Conservation (phyloP, 2,329 filamentous ascomycete species). For the Aspergillus sp. region DNA sequence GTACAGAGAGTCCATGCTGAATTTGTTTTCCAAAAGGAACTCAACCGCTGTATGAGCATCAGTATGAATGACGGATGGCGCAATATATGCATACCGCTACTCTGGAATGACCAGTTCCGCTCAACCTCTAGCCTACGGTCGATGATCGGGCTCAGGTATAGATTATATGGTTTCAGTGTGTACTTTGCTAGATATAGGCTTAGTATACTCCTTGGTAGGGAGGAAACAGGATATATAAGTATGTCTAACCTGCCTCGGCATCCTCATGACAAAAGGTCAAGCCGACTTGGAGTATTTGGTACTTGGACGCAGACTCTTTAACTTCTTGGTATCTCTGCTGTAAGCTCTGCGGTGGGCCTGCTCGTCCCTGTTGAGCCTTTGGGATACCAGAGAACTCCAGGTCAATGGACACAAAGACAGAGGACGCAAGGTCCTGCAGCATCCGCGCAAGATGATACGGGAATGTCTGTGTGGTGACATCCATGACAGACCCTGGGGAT, state of each 20-base stretch:
- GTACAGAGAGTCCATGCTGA: slow-evolving; percentile 59
- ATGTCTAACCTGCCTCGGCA: slow-evolving; percentile 44
- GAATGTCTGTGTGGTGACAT: slow-evolving; percentile 54
- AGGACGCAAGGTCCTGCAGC: slow-evolving; percentile 57
- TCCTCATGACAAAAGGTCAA: slow-evolving; percentile 64
- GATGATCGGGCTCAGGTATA: slow-evolving; percentile 59
- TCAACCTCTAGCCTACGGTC: slow-evolving; percentile 57
- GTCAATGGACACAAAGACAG: slow-evolving; percentile 64
- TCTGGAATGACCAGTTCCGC: slow-evolving; percentile 60
- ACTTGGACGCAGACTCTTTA: slow-evolving; percentile 61
- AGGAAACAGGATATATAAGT: not conserved
- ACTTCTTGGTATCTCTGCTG: slow-evolving; percentile 62
- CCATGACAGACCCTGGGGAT: slow-evolving; percentile 46
- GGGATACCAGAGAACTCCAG: slow-evolving; percentile 67
- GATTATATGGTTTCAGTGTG: slow-evolving; percentile 63
- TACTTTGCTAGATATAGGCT: slow-evolving; percentile 48
- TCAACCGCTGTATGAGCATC: slow-evolving; percentile 48
- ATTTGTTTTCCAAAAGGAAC: slow-evolving; percentile 60
- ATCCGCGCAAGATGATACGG: slow-evolving; percentile 54
- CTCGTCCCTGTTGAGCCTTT: slow-evolving; percentile 38
- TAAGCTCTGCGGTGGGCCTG: slow-evolving; percentile 48
- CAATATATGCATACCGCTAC: slow-evolving; percentile 43
- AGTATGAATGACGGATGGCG: not conserved
- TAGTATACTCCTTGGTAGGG: slow-evolving; percentile 2
- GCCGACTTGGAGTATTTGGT: slow-evolving; percentile 66